Evolutionary conservation across 768 basidiomycete genomes (phyloP).

Genomic region (Melanogaster broomeanus): DNA sequence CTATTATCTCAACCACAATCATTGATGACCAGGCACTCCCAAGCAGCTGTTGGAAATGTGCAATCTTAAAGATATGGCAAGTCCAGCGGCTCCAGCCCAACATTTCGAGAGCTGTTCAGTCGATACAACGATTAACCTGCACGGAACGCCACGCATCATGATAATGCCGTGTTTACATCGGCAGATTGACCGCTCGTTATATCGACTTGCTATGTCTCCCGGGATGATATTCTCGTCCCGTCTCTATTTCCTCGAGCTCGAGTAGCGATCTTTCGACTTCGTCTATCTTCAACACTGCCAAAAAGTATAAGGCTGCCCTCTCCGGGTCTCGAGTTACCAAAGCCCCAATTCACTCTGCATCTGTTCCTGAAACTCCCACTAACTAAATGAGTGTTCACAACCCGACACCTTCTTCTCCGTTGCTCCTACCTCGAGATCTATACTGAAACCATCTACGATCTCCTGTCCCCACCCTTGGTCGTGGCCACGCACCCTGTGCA

Average conservation of each 20-base stretch:
- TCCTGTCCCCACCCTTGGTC: conserved; percentile 72
- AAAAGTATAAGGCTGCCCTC: conserved; percentile 69
- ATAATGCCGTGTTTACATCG: background rate
- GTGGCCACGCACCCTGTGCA: conserved; percentile 60
- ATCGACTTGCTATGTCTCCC: conserved; percentile 70
- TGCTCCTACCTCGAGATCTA: conserved; percentile 98
- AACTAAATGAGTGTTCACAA: conserved; percentile 38
- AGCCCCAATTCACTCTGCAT: conserved; percentile 32
- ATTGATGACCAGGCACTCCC: background rate
- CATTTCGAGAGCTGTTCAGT: conserved; percentile 66
- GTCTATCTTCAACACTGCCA: conserved; percentile 45
- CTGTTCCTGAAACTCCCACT: conserved; percentile 58
- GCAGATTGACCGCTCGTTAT: conserved; percentile 48
- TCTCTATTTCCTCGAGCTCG: conserved; percentile 38
- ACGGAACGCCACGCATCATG: background rate
- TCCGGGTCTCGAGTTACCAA: conserved; percentile 42
- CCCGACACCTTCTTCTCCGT: conserved; percentile 78
- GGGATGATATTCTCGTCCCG: conserved; percentile 86
- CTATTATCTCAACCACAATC: no score
- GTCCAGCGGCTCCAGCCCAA: conserved; percentile 67
- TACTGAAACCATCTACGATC: conserved; percentile 86
- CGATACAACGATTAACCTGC: background rate
- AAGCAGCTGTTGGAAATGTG: no score
- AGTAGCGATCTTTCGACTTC: conserved; percentile 38
- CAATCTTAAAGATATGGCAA: conserved; percentile 67